A percentile compares a stretch with the other conserved stretches of the same genome.
Conservation (phyloP, 257 asterid genomes). For the Scutellaria galericulata region DNA sequence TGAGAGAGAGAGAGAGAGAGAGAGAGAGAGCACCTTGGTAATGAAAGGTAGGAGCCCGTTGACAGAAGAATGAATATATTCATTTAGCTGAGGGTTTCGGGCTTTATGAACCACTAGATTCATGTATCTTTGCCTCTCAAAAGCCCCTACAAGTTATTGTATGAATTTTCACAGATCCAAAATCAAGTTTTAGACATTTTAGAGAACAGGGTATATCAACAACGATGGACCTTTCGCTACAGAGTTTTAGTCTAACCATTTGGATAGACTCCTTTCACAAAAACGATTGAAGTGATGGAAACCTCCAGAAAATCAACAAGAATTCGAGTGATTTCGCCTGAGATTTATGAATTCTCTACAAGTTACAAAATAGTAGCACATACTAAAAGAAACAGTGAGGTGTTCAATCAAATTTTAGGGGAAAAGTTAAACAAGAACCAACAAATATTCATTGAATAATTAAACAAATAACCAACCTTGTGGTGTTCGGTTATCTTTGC, state of each 20-base stretch:
- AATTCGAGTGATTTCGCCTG: conserved; percentile 71
- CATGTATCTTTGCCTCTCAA: conserved; percentile 87
- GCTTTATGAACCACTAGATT: conserved; percentile 87
- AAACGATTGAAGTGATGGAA: conserved; percentile 79
- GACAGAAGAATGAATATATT: conserved; percentile 72
- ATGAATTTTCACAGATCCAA: conserved; percentile 4
- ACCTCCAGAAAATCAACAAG: conserved; percentile 83
- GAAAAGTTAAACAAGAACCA: background rate
- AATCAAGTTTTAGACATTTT: background rate
- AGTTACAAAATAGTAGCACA: background rate
- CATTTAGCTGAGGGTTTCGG: conserved; percentile 70
- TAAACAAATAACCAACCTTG: conserved; percentile 46
- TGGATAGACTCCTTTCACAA: conserved; percentile 87
- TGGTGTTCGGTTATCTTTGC: conserved; percentile 56
- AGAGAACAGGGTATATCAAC: background rate
- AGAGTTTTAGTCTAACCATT: conserved; percentile 47
- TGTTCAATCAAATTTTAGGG: background rate
- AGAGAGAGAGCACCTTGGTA: conserved; percentile 54
- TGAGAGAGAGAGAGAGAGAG: background rate
- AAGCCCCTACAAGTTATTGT: conserved; percentile 57
- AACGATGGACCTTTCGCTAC: background rate
- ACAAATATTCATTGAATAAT: background rate
- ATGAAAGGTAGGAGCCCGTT: conserved; percentile 75
- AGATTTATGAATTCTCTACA: background rate
- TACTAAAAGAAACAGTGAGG: background rate